Conservation (phyloP, 2,329 filamentous ascomycete genomes). For the Emergomyces pasteurianus region DNA sequence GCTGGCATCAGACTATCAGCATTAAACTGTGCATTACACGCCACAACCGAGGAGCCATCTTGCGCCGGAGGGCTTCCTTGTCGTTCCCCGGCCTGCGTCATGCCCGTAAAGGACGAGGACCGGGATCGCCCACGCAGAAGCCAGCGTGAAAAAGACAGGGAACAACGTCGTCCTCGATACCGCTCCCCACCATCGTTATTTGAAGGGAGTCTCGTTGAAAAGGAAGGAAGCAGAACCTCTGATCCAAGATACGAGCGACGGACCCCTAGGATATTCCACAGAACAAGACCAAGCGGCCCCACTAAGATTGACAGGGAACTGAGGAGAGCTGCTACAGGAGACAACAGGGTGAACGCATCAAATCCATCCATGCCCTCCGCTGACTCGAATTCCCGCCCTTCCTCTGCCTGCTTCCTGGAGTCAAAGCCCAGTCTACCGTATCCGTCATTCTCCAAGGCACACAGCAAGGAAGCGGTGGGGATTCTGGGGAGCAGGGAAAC, state of each 20-base stretch:
- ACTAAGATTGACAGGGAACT: conserved; percentile 5
- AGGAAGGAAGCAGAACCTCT: conserved; percentile 3
- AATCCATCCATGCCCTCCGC: conserved; percentile 9
- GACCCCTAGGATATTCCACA: conserved; percentile 21
- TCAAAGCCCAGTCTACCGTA: conserved; percentile 52
- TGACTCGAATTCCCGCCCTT: conserved; percentile 3
- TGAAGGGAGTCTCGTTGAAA: conserved; percentile 10
- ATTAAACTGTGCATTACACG: not conserved
- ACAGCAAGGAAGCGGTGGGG: conserved; percentile 75
- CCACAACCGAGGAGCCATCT: not conserved
- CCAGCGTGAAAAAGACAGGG: conserved; percentile 19
- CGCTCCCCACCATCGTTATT: conserved; percentile 13
- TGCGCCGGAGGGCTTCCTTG: not conserved
- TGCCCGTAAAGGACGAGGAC: conserved; percentile 27
- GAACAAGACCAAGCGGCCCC: conserved; percentile 10
- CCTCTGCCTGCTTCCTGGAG: conserved; percentile 27
- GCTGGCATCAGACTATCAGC: not conserved
- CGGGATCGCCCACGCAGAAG: conserved; percentile 18
- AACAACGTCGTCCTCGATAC: conserved; percentile 19
- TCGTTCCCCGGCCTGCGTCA: conserved; percentile 11
- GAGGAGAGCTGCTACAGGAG: conserved; percentile 23
- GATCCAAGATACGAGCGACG: conserved; percentile 8
- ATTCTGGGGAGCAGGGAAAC: conserved; percentile 54
- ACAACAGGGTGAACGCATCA: not conserved
- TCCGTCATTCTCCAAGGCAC: conserved; percentile 75